Percentiles rank a stretch among this genome's conserved stretches.
Conservation (phyloP, 139 green algal species). For the Chlorella sorokiniana region DNA sequence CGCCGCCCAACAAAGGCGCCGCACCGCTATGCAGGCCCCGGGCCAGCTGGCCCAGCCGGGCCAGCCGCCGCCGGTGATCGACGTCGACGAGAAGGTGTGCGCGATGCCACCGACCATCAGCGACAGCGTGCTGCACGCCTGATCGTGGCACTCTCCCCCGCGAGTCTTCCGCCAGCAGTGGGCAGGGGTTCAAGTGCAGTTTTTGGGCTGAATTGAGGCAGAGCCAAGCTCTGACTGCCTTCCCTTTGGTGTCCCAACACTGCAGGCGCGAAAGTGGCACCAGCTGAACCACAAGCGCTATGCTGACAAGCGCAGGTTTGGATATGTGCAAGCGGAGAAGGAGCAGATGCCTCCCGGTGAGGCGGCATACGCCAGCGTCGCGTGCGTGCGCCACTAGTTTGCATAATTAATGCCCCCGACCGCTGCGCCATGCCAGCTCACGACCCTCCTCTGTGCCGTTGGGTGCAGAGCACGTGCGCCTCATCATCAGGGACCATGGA, state of each 20-base stretch:
- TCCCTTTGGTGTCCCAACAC: neutral
- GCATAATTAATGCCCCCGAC: neutral
- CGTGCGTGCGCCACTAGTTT: neutral
- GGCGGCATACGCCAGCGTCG: too few relatives aligned
- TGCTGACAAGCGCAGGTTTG: conserved; percentile 89
- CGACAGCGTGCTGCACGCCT: neutral
- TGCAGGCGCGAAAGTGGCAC: conserved; percentile 95
- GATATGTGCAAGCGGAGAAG: conserved; percentile 92
- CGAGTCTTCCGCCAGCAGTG: neutral
- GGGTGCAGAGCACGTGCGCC: conserved; percentile 91
- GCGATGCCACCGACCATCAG: neutral
- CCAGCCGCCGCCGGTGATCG: neutral
- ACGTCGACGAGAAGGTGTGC: conserved; percentile 12
- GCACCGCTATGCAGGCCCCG: neutral
- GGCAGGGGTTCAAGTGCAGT: neutral
- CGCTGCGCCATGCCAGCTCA: neutral
- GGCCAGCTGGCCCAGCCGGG: neutral
- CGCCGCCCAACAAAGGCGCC: too few relatives aligned
- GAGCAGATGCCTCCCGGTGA: conserved; percentile 93
- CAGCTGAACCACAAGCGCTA: conserved; percentile 93
- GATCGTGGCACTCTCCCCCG: neutral
- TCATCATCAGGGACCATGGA: conserved; percentile 98
- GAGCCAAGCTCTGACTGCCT: neutral
- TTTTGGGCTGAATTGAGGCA: neutral
- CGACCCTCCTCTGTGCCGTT: neutral